Evolutionary conservation across 805 yeast genomes (phyloP).

Genomic region (Myxozyma lipomycoides): DNA sequence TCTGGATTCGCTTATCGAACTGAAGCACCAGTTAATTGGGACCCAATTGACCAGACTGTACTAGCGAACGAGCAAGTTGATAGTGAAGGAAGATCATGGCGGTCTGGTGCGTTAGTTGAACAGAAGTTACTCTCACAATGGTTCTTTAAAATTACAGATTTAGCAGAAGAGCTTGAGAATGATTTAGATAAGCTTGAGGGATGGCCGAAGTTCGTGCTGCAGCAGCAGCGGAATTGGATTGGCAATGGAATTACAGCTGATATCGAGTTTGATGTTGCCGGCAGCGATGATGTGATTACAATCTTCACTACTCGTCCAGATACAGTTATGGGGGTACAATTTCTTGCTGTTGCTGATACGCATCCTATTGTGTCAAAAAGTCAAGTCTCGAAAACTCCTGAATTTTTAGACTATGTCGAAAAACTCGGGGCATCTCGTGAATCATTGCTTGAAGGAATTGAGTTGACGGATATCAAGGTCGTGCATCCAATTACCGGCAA

Average conservation of each 20-base stretch:
- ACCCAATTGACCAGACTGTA: slow-evolving; percentile 91
- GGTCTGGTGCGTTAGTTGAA: slow-evolving; percentile 94
- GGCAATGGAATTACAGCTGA: slow-evolving; percentile 83
- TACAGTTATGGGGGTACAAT: slow-evolving; percentile 78
- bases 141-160: slow-evolving; percentile 87
- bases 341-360: slow-evolving; percentile 67
- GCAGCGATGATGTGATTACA: slow-evolving; percentile 36
- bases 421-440: slow-evolving; percentile 36
- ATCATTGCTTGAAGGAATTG: slow-evolving; percentile 59
- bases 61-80: slow-evolving; percentile 97
- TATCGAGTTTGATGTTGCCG: slow-evolving; percentile 44
- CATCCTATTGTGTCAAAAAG: slow-evolving; percentile 55
- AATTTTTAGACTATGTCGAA: slow-evolving; percentile 48
- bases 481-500: slow-evolving; percentile 54
- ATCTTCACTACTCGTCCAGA: slow-evolving; percentile 90
- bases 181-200: slow-evolving; percentile 60
- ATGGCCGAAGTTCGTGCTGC: slow-evolving; percentile 88
- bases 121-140: slow-evolving; percentile 79
- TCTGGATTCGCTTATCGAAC: slow-evolving; percentile 81
- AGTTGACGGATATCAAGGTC: slow-evolving; percentile 44
- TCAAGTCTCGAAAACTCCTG: slow-evolving; percentile 39
- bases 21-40: slow-evolving; percentile 94
- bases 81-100: slow-evolving; percentile 85
- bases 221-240: slow-evolving; percentile 93
- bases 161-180: slow-evolving; percentile 59